phyloP scores from a whole-genome alignment of 2,329 filamentous ascomycete species.

The Diaporthe humulicola region DNA sequence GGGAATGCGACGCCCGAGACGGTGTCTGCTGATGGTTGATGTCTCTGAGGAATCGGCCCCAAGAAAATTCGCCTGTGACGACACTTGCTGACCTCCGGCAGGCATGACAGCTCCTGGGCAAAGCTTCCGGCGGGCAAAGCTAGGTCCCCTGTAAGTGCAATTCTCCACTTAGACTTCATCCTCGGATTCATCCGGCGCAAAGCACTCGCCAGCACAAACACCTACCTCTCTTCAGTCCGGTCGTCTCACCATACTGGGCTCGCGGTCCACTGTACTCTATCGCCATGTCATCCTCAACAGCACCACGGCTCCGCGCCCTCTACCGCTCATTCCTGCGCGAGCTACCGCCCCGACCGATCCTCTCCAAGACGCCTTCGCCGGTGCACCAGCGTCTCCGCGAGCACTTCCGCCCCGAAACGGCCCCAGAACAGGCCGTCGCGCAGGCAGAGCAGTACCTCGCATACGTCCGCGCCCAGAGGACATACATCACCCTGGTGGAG shows the following conservation, averaged over 20 bases:
- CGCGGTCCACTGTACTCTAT: not conserved
- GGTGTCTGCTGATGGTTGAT: slow-evolving; percentile 21
- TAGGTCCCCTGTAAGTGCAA: slow-evolving; percentile 2
- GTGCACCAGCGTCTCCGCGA: slow-evolving; percentile 78
- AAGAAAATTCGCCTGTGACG: slow-evolving; percentile 35
- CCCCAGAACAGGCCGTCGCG: slow-evolving; percentile 46
- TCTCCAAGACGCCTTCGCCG: slow-evolving; percentile 70
- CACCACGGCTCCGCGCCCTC: slow-evolving; percentile 76
- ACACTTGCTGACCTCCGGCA: slow-evolving; percentile 26
- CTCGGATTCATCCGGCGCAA: slow-evolving; percentile 5
- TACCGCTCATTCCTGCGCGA: slow-evolving; percentile 93
- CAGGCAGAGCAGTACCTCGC: slow-evolving; percentile 83
- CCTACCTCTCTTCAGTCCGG: not conserved
- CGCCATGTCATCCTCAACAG: slow-evolving; percentile 50
- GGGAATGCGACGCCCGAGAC: not conserved
- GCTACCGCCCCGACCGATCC: slow-evolving; percentile 78
- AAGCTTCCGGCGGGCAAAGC: slow-evolving; percentile 24
- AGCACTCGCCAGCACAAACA: not conserved
- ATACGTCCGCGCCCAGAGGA: slow-evolving; percentile 88
- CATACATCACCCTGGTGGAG: slow-evolving; percentile 85
- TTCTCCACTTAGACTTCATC: not conserved
- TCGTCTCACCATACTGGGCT: not conserved
- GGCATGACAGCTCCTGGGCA: not conserved
- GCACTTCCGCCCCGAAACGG: slow-evolving; percentile 61
- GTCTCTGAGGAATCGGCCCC: slow-evolving; percentile 15